Conservation (phyloP, 257 asterid species). For the Jacaranda copaia region DNA sequence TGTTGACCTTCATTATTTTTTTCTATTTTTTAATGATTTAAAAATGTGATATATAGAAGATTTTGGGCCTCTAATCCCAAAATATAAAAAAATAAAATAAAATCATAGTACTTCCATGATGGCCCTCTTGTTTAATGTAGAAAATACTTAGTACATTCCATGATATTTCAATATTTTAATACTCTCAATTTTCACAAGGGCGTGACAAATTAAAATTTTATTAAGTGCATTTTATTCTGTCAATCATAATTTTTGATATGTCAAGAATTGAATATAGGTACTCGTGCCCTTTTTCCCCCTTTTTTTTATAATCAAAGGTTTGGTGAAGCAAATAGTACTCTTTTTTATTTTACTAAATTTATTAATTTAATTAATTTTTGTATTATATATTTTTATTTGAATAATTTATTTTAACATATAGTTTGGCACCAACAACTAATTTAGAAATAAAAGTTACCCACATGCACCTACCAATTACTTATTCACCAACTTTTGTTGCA, state of each 20-base stretch:
- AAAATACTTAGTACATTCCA: too few relatives aligned
- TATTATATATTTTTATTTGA: conserved; percentile 8
- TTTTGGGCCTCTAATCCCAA: too few relatives aligned
- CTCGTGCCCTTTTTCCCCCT: background rate
- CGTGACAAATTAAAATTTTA: too few relatives aligned
- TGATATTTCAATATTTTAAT: too few relatives aligned
- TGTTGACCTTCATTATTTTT: too few relatives aligned
- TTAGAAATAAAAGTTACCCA: conserved; percentile 17
- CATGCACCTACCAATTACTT: conserved; percentile 41
- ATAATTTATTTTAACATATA: background rate
- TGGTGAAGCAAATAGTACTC: conserved; percentile 17
- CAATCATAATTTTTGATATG: too few relatives aligned
- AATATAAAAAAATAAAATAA: too few relatives aligned
- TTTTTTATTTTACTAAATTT: background rate
- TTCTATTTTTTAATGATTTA: background rate
- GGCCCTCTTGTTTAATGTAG: background rate
- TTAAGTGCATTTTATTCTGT: too few relatives aligned
- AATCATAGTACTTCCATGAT: background rate
- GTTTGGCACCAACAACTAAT: background rate
- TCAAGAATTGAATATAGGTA: too few relatives aligned
- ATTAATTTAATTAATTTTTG: background rate
- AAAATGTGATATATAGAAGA: background rate
- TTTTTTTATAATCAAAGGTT: conserved; percentile 29
- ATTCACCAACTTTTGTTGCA: conserved; percentile 28
- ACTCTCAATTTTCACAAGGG: too few relatives aligned